Conservation (phyloP, 805 yeast genomes). For the Nematodospora valgi region DNA sequence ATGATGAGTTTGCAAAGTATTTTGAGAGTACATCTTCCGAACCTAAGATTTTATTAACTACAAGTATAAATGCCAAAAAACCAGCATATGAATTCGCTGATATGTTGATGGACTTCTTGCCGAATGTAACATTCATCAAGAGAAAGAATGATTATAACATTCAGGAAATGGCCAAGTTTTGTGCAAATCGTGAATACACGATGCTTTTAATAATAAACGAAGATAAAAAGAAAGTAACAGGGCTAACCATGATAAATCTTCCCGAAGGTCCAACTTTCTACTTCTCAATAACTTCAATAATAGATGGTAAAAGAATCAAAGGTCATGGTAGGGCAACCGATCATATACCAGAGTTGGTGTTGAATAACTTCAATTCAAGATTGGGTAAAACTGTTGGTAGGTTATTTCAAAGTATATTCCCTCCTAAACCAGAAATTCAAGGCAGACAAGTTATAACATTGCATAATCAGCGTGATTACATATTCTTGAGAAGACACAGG, state of each 20-base stretch:
- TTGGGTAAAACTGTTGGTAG: slow-evolving; percentile 92
- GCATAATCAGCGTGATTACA: slow-evolving; percentile 94
- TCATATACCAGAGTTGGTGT: slow-evolving; percentile 86
- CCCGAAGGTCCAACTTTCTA: slow-evolving; percentile 96
- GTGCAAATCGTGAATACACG: slow-evolving; percentile 80
- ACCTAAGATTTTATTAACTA: slow-evolving; percentile 88
- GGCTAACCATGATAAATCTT: slow-evolving; percentile 86
- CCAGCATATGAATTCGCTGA: slow-evolving; percentile 90
- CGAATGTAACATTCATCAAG: slow-evolving; percentile 82
- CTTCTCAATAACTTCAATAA: slow-evolving; percentile 76
- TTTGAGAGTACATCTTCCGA: slow-evolving; percentile 47
- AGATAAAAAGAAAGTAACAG: slow-evolving; percentile 88
- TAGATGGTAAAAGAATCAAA: slow-evolving; percentile 66
- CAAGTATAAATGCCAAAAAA: slow-evolving; percentile 81
- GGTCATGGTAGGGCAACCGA: slow-evolving; percentile 92
- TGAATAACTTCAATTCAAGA: slow-evolving; percentile 90
- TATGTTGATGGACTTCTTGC: slow-evolving; percentile 75
- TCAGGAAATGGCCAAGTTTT: slow-evolving; percentile 81
- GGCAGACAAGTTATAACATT: slow-evolving; percentile 95
- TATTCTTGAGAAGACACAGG: slow-evolving; percentile 93
- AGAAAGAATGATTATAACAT: slow-evolving; percentile 83
- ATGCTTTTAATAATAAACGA: slow-evolving; percentile 89
- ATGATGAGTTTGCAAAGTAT: slow-evolving; percentile 58
- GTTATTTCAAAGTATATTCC: slow-evolving; percentile 87
- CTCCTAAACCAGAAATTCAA: slow-evolving; percentile 87